Conservation (phyloP, 345 rosid genomes). For the Rhodomyrtus tomentosa region DNA sequence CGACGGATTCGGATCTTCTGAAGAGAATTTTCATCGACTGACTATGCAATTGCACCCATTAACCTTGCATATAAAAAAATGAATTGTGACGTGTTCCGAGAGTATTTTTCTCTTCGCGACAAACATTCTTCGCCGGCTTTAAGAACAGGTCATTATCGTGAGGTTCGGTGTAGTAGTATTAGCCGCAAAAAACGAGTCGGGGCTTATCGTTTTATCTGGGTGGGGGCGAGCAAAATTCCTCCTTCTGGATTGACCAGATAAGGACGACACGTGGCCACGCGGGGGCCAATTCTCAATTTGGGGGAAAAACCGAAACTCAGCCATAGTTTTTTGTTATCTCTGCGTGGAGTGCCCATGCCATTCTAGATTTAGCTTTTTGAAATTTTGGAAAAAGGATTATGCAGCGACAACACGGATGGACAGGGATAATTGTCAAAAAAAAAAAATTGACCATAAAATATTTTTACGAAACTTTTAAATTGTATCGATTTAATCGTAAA, state of each 20-base stretch:
- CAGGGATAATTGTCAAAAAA: no score
- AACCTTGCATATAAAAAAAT: neutral
- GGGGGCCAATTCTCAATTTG: neutral
- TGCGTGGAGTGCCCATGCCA: neutral
- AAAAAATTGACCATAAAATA: no score
- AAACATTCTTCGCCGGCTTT: neutral
- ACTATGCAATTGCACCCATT: accelerated
- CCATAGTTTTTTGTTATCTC: neutral
- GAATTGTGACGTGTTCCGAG: neutral
- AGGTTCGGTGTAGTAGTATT: neutral
- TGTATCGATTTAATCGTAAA: no score
- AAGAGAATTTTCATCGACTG: neutral
- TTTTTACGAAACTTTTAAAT: no score
- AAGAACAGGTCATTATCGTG: neutral
- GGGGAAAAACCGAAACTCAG: neutral
- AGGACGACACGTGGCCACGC: neutral
- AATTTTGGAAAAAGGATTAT: neutral
- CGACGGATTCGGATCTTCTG: neutral
- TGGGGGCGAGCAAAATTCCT: neutral
- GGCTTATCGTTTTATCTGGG: neutral
- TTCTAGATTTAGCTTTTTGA: neutral
- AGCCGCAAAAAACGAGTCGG: neutral
- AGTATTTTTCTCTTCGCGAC: neutral
- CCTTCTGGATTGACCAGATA: neutral
- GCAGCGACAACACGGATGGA: neutral